Evolutionary conservation across 108 stramenopile species (phyloP), one percentile per base, ranked within the genome.

Genomic region (Cyclostephanos invisitatus): DNA sequence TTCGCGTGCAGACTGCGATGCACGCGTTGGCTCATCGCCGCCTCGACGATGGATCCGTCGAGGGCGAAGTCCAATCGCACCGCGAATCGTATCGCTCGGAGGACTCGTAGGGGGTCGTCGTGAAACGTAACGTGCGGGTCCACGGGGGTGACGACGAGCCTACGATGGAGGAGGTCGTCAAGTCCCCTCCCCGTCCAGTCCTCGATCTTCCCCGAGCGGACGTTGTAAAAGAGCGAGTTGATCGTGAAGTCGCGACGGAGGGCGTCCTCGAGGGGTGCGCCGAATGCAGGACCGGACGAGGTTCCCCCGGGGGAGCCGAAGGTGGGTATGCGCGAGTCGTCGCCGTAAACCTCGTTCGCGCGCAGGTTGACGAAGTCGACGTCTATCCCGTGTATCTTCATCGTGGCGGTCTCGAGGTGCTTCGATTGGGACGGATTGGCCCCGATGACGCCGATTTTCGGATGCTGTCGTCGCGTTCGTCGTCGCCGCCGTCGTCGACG

Each of bases 401-500:
- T 86, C 1, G 96, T 91, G 36, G 98, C 99, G 7, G 99, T 99
- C 85, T 99, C 97, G 35, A 99, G 84, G 84, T 99, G 99, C 83
- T 99, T 99, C 17, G 92, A 95, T 83, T 99, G 98, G 18, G 84
- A 86, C 18, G 99, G 99, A 68, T 99, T 99, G 56, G 97, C 96
- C 54, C 96, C 90, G 56, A 93, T 95, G 28, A 96, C 89, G 9
- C 87, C 95, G 21, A 95, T 87, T 57, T 74, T 88, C 10, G 81
- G 81, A 59, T 83, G 75, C 58, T 70, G 74, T 15, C n/a, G 50
- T 22, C 61, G 74, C 18, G 28, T 20, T 77, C 58, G 42, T 54
- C 36, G 18, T 22, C 12, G 20, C 40, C 38, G 22, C 55, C 42
- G 47, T 6, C 14, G 64, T 38, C 46, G 50, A 59, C 50, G 57